Evolutionary conservation across 2,329 filamentous ascomycete genomes (phyloP), one percentile per base, ranked within the genome.

Genomic region (Coniochaeta pulveracea): DNA sequence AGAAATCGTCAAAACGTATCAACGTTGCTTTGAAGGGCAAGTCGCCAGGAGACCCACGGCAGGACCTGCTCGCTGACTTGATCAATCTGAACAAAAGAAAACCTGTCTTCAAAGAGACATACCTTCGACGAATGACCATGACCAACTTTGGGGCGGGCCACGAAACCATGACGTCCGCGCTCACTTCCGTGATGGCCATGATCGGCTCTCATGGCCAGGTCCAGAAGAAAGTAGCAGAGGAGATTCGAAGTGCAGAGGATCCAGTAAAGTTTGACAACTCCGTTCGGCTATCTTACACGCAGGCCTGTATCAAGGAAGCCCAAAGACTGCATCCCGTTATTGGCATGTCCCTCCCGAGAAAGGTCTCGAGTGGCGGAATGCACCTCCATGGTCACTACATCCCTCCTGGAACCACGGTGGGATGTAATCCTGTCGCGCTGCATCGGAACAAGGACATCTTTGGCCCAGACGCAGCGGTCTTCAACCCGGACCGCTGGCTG

Each of bases 121-220:
- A 71, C 34, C 54, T 72, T 8, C 59, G 61, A 3, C 63, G 66
- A 18, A 64, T 71, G 54, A 64, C 63, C 3, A 54, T 69, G 3
- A 70, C 67, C 2, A 72, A 72, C 40, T 71, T 72, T 41, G 67
- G 67, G 9, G 67, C 67, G 2, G 67, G 67, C 0, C 67, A 72
- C 37, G 67, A 72, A 42, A 72, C 67, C 0, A 57, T 69, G 52
- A 64, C 64, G 9, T 66, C 66, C 1, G 66, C 67, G 0, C 44
- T 72, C 6, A 70, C 66, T 1, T 61, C 67, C 4, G 51, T 58
- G 15, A 44, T 73, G 29, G 51, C 62, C 29, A 59, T 67, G 55
- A 52, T 72, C 16, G 64, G 56, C 1, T 56, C 57, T 0, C 54
- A 64, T 19, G 24, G 42, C 0, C 41, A 46, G 0, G 47, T 57